phyloP scores from a whole-genome alignment of 176 grass and related monocot genomes.

The Metroxylon sagu region DNA sequence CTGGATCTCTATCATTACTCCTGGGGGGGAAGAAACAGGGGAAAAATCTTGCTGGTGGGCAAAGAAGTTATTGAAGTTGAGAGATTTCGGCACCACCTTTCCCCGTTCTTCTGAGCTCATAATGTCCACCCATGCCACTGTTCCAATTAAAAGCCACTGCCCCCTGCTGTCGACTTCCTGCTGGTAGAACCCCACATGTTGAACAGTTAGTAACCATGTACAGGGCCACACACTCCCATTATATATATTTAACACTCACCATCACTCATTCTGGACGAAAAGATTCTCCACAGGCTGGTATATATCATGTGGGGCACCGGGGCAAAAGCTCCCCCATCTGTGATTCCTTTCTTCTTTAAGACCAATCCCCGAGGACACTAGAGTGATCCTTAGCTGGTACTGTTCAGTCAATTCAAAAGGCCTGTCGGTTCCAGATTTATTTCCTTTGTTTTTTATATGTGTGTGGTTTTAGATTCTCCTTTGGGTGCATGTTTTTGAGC shows the following conservation, averaged over 20 bases:
- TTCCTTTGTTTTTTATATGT: conserved; percentile 12
- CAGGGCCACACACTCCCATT: conserved; percentile 5
- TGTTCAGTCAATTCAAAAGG: conserved; percentile 13
- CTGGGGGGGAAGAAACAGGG: not conserved
- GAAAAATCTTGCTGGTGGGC: conserved; percentile 17
- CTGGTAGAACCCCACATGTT: conserved; percentile 16
- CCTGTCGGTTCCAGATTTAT: conserved; percentile 1
- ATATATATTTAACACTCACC: not conserved
- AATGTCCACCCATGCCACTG: conserved; percentile 3
- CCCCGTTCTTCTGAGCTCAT: conserved; percentile 6
- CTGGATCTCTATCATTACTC: too few species aligned
- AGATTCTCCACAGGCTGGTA: conserved; percentile 36
- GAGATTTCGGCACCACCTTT: conserved; percentile 11
- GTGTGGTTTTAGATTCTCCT: conserved; percentile 15
- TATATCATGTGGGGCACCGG: conserved; percentile 15
- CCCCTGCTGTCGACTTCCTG: conserved; percentile 8
- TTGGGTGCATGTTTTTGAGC: conserved; percentile 4
- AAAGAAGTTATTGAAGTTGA: conserved; percentile 11
- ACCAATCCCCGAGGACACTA: conserved; percentile 4
- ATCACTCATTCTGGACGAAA: conserved; percentile 16
- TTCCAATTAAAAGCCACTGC: conserved; percentile 14
- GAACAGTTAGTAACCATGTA: conserved; percentile 25
- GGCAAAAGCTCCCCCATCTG: not conserved
- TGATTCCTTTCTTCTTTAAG: conserved; percentile 15
- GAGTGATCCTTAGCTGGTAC: not conserved